Evolutionary conservation across 495 filamentous ascomycete species (phyloP).

Genomic region (Trypethelium eluteriae): DNA sequence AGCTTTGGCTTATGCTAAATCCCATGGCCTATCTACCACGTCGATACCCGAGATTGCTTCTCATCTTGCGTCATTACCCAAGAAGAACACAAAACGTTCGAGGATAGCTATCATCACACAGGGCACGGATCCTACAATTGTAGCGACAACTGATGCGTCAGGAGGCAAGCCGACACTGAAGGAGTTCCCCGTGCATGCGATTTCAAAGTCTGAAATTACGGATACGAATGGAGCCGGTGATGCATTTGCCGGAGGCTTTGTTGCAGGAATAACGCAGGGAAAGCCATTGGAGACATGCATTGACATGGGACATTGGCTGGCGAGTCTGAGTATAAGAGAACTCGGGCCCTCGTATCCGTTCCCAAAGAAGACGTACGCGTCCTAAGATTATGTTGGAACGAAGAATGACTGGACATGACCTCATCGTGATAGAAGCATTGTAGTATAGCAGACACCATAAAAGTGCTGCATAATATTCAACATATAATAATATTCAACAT

Average conservation of each 20-base stretch:
- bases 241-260: conserved; percentile 91
- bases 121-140: conserved; percentile 79
- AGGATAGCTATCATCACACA: conserved; percentile 88
- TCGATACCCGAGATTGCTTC: conserved; percentile 84
- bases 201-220: conserved; percentile 66
- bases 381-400: conserved; percentile 1
- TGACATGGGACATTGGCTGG: conserved; percentile 93
- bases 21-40: conserved; percentile 58
- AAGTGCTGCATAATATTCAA: neutral
- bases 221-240: conserved; percentile 97
- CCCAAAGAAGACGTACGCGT: conserved; percentile 70
- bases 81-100: conserved; percentile 73
- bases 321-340: conserved; percentile 83
- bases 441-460: neutral
- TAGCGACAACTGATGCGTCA: conserved; percentile 52
- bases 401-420: neutral
- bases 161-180: conserved; percentile 59
- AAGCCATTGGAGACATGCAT: conserved; percentile 66
- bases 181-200: conserved; percentile 70
- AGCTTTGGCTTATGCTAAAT: conserved; percentile 74
- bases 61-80: conserved; percentile 75
- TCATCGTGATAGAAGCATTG: neutral
- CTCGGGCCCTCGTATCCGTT: conserved; percentile 90
- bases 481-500: conserved; percentile 4
- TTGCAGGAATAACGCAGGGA: conserved; percentile 78